phyloP scores from a whole-genome alignment of 2,329 filamentous ascomycete genomes.

The Rutstroemia sp. region DNA sequence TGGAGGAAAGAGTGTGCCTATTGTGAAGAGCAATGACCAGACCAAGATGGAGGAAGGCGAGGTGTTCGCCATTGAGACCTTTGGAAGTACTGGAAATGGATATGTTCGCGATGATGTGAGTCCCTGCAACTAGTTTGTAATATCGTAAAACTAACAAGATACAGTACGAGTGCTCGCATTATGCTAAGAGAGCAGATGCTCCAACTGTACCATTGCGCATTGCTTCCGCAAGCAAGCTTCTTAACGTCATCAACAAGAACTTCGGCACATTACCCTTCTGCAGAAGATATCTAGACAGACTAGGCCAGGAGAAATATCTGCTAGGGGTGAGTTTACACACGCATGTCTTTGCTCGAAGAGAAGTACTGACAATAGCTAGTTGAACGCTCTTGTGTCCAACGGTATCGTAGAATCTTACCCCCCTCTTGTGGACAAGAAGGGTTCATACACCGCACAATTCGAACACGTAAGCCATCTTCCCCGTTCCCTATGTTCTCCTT shows the following conservation, averaged over 20 bases:
- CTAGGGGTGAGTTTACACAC: constrained; percentile 58
- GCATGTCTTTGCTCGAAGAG: background rate
- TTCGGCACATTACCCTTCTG: constrained; percentile 91
- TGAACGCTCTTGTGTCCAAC: constrained; percentile 76
- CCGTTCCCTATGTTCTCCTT: background rate
- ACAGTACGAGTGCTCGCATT: constrained; percentile 77
- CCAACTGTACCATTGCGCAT: constrained; percentile 70
- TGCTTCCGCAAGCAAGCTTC: constrained; percentile 74
- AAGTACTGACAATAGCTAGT: constrained; percentile 38
- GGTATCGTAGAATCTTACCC: constrained; percentile 89
- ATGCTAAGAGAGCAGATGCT: constrained; percentile 67
- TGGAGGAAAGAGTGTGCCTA: constrained; percentile 86
- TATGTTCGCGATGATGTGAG: constrained; percentile 77
- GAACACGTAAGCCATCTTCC: constrained; percentile 61
- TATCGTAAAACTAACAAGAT: constrained; percentile 13
- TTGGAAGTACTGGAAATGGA: constrained; percentile 87
- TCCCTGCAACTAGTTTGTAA: constrained; percentile 4
- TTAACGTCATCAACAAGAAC: constrained; percentile 91
- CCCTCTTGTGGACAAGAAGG: constrained; percentile 84
- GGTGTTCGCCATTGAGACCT: constrained; percentile 92
- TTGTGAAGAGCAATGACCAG: constrained; percentile 79
- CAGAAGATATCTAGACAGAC: constrained; percentile 78
- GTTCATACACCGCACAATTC: constrained; percentile 88
- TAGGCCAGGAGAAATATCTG: constrained; percentile 93
- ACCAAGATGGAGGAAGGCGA: constrained; percentile 99